Base-by-base conservation (phyloP, 2,329 filamentous ascomycete genomes). In the Nemania bipapillata region DNA sequence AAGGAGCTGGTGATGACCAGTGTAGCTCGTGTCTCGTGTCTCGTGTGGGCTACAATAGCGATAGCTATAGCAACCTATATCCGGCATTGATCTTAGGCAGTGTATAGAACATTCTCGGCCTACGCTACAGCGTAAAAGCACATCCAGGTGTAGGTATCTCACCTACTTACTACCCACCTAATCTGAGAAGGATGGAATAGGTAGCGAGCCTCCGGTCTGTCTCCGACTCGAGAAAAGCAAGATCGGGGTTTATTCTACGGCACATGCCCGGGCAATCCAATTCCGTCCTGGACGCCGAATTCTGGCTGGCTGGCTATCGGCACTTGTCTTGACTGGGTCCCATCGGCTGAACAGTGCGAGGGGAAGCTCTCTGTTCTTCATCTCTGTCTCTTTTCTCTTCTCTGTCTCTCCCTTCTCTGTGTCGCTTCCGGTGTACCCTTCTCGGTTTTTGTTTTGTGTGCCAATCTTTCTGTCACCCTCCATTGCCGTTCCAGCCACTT, bases 391-490 rank as follows among this genome's bases (percentile, higher is more conserved):
- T 32, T 9, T 32, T 9, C 30, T 9, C 9, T 9, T 32, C 30
- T 4, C 30, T 9, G 4, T 32, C 30, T 4, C 30, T 12, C 40
- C 4, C 40, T 45, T 66, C 62, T 66, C 54, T 58, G 70, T 70
- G 55, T 71, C 28, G 58, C 37, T 45, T 47, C 53, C 72, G 67
- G 67, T 40, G 50, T 63, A 49, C 58, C 65, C 68, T 73, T 73
- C 72, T 74, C 70, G 70, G 42, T 71, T 62, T 57, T 40, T 49
- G 66, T 72, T 70, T 72, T 71, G 71, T 72, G 73, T 71, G 72
- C 74, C 73, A 76, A 74, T 74, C 75, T 74, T 74, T 73, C 75
- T 70, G 73, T 73, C 70, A 74, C 74, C 74, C 73, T 75, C 71
- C 69, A 72, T 72, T 66, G 70, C 66, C 65, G 66, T 63, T 60